Base-by-base conservation (phyloP, 768 basidiomycete species). In the Gautieria morchelliformis region DNA sequence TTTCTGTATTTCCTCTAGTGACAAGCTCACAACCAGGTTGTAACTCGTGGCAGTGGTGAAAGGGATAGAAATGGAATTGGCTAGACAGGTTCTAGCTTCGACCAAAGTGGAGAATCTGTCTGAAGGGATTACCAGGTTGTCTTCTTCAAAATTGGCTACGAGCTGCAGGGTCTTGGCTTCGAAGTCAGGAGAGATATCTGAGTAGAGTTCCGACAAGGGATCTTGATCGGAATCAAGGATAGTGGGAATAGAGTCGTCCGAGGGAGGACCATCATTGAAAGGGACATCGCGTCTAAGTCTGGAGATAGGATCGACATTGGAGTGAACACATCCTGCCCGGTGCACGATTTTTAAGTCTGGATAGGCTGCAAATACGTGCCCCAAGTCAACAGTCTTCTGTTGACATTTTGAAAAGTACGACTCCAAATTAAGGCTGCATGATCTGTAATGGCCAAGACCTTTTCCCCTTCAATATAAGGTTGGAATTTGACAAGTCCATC, bases 391-490 rank as follows among this genome's bases (percentile, higher is more conserved):
- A 63, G 47, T n/a, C 53, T 56, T 15, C 53, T 30, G 52, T 63
- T 63, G 6, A 57, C 32, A 46, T 63, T 53, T 35, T 63, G 41
- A 37, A 52, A 63, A 6, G 60, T 61, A 20, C 58, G 59, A 17
- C 30, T 47, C 62, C 62, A 63, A 3, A 27, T 30, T 2, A 63
- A 40, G 15, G 62, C 51, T 3, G 61, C 58, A 35, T 63, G 62
- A 24, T 61, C 58, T 19, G 62, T 63, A 8, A 63, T 61, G 4
- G 52, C 30, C 5, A 51, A 20, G 8, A 61, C 33, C 14, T 58
- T n/a, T 59, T 61, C 62, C 9, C 62, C 60, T 56, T 63, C 60
- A 33, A 63, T 49, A 58, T 52, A 61, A 24, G 57, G 56, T 47
- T 58, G 60, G 46, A 62, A 62, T 19, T 59, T 58, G 50, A 62